Evolutionary conservation across 2,329 filamentous ascomycete genomes (phyloP), one percentile per base, ranked within the genome.

Genomic region (Stachybotrys chlorohalonatus): DNA sequence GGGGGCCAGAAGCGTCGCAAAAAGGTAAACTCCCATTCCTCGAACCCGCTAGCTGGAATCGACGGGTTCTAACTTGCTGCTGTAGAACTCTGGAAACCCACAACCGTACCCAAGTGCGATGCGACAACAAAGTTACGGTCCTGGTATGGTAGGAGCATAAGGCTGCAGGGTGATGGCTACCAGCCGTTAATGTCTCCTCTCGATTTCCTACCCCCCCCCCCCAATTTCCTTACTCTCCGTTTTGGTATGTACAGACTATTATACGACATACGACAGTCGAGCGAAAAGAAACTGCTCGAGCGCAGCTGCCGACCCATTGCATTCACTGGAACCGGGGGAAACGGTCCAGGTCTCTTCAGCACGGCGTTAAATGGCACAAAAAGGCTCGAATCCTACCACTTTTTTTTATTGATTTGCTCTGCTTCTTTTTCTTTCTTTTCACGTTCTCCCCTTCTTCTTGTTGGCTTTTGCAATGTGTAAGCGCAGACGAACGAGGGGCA

Each of bases 1-100:
- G 83, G 86, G 61, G 77, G 75, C 60, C 73, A 79, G 61, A 86
- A 86, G 72, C 78, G 83, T 61, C 78, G 82, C 67, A 87, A 86
- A 73, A 84, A 85, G 82, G 83, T 84, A 64, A 60, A 66, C 50
- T 7, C 47, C 52, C 46, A 15, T 48, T 30, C 39, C 50, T 47
- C 36, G 56, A 56, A 42, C 36, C 5, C 36, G 13, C 13, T 42
- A 24, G 49, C 53, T 24, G 15, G 17, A 52, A 51, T 47, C 39
- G 13, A 47, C 31, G 52, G 31, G 55, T 57, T 57, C 60, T 60
- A 61, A 61, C 64, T 50, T 59, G 54, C 58, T 61, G 62, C 58
- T 61, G 62, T 70, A 82, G 79, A 78, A 75, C 61, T 67, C 74
- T 57, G 73, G 72, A 52, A 74, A 67, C 54, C 66, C 73, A 52